phyloP scores from a whole-genome alignment of 163 green algal species.

The Volvox carteri region DNA sequence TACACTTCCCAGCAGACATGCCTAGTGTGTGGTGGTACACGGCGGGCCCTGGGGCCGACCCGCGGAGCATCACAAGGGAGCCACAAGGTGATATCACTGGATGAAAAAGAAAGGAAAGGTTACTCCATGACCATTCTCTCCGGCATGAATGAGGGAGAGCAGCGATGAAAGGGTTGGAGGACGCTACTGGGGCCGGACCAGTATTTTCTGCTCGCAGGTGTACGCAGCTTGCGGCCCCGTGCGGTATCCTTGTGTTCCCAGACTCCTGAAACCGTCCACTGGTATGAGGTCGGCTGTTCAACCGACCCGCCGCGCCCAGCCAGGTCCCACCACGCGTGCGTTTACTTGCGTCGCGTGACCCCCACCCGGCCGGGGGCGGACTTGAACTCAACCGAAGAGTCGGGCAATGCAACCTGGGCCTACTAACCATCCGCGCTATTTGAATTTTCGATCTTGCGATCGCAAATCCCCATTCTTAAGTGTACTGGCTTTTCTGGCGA shows the following conservation, averaged over 20 bases:
- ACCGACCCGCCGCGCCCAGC: no score
- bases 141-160: not conserved
- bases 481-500: no score
- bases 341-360: no score
- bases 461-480: no score
- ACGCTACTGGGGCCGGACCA: not conserved
- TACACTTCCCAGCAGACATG: slow-evolving; percentile 37
- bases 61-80: not conserved
- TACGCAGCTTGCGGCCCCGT: not conserved
- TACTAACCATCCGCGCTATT: no score
- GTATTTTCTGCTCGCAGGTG: not conserved
- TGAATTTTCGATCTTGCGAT: no score
- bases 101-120: not conserved
- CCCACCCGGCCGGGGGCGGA: no score
- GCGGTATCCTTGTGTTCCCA: not conserved
- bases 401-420: no score
- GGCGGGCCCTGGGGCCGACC: not conserved
- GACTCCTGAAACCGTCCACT: not conserved
- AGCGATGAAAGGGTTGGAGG: not conserved
- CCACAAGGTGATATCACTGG: slow-evolving; percentile 31
- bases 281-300: no score
- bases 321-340: no score
- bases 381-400: no score
- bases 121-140: no score
- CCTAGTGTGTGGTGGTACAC: slow-evolving; percentile 52